Conservation (phyloP, 2,329 filamentous ascomycete genomes). For the Paecilomyces sp. region DNA sequence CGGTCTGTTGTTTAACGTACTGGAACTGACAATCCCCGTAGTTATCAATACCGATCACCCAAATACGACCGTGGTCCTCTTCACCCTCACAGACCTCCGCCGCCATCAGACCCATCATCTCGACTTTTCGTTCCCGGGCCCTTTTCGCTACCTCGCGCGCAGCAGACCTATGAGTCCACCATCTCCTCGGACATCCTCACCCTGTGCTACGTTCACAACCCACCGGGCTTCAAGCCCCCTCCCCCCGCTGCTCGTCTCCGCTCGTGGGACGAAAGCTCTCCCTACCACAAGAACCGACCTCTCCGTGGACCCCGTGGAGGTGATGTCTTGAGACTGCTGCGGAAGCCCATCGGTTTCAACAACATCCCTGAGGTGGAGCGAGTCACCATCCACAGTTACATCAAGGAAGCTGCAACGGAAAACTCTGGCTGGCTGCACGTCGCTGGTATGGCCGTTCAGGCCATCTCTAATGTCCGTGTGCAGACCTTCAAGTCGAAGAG, state of each 20-base stretch:
- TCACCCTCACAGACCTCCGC: conserved; percentile 86
- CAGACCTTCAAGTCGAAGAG: conserved; percentile 61
- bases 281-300: conserved; percentile 88
- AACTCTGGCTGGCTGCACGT: conserved; percentile 73
- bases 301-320: conserved; percentile 77
- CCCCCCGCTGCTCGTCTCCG: conserved; percentile 62
- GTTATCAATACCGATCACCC: conserved; percentile 91
- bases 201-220: conserved; percentile 77
- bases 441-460: conserved; percentile 74
- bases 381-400: conserved; percentile 71
- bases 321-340: conserved; percentile 45
- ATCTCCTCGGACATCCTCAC: conserved; percentile 83
- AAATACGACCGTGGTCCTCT: conserved; percentile 92
- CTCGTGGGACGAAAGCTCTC: conserved; percentile 81
- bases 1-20: neutral
- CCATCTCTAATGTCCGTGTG: conserved; percentile 72
- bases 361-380: conserved; percentile 78
- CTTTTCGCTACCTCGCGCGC: conserved; percentile 77
- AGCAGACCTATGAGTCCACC: conserved; percentile 84
- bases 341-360: conserved; percentile 62
- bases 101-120: conserved; percentile 76
- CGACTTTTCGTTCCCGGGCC: conserved; percentile 85
- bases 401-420: conserved; percentile 60
- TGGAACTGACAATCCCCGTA: conserved; percentile 27
- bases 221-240: conserved; percentile 62